A percentile compares a stretch with the other conserved stretches of the same genome.
These are phyloP conservation scores for Naganishia cerealis DNA, from an alignment of 1,284 basidiomycete species.

Conservation along the genomic window DNA sequence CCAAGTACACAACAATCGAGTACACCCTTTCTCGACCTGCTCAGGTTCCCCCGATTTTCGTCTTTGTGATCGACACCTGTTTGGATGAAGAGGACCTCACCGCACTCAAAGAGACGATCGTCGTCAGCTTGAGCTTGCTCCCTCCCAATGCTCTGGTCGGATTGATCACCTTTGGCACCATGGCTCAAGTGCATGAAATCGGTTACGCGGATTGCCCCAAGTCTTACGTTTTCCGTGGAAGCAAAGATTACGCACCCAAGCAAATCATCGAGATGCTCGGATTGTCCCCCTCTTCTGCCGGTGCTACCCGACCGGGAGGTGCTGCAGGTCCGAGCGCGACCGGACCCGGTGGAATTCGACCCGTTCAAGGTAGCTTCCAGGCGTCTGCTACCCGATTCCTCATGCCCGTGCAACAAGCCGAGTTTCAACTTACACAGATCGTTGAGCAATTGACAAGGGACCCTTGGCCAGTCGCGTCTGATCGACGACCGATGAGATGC, in stretches of 20 bases:
- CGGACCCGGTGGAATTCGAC: constrained; percentile 59
- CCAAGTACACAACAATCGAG: constrained; percentile 99
- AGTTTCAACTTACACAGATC: constrained; percentile 94
- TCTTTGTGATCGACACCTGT: constrained; percentile 97
- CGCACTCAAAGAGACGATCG: constrained; percentile 86
- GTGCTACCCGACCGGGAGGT: constrained; percentile 60
- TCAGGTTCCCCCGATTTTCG: constrained; percentile 90
- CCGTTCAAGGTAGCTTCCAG: constrained; percentile 74
- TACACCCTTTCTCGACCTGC: constrained; percentile 91
- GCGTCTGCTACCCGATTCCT: constrained; percentile 90
- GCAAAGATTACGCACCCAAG: constrained; percentile 96
- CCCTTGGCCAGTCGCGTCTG: constrained; percentile 95
- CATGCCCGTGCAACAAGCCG: constrained; percentile 87
- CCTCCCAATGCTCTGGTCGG: constrained; percentile 93
- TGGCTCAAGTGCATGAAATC: constrained; percentile 98
- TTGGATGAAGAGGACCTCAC: constrained; percentile 94
- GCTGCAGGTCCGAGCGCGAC: constrained; percentile 19
- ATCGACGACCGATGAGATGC: constrained; percentile 91
- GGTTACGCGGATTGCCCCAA: constrained; percentile 95
- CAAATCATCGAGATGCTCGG: constrained; percentile 99
- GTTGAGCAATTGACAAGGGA: constrained; percentile 86
- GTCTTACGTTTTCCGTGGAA: constrained; percentile 97
- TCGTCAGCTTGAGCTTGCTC: constrained; percentile 87
- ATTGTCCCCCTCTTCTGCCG: constrained; percentile 70
- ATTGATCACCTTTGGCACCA: constrained; percentile 92